A percentile compares a stretch with the other conserved stretches of the same genome.
Conservation (phyloP, 1,139 yeast genomes). For the Taphrina communis region DNA sequence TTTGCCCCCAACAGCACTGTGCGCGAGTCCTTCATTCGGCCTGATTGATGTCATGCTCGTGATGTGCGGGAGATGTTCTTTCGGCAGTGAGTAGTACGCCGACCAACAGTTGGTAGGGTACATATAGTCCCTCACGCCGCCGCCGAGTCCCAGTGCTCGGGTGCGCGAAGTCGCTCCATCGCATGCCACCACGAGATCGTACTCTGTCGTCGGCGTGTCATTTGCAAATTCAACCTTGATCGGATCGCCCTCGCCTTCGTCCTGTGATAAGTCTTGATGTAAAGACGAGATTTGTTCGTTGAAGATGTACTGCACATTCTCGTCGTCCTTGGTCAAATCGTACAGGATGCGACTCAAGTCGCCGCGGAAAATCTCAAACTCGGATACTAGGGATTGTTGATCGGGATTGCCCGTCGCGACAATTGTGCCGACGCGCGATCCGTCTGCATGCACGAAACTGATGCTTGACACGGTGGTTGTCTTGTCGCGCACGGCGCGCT, state of each 20-base stretch:
- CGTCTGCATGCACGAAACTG: constrained; percentile 10
- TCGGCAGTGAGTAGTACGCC: constrained; percentile 12
- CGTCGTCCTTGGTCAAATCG: constrained; percentile 11
- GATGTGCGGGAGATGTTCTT: neutral
- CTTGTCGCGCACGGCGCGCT: constrained; percentile 4
- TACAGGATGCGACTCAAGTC: constrained; percentile 12
- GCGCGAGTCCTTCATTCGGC: neutral
- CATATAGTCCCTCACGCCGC: constrained; percentile 13
- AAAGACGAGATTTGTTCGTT: neutral
- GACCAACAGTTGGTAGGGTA: neutral
- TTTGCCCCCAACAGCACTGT: constrained; percentile 8
- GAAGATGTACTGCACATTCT: constrained; percentile 6
- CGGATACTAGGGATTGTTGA: constrained; percentile 12
- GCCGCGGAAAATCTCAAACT: constrained; percentile 20
- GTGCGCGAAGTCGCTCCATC: constrained; percentile 20
- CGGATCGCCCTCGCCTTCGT: neutral
- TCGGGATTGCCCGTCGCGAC: neutral
- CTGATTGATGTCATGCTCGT: neutral
- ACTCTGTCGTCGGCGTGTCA: neutral
- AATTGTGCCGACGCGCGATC: constrained; percentile 4
- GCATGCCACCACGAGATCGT: constrained; percentile 25
- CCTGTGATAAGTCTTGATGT: neutral
- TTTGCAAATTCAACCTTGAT: constrained; percentile 13
- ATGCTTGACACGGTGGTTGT: constrained; percentile 11
- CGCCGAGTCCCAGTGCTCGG: neutral